These are phyloP conservation scores for Rhizopogon vesiculosus DNA, from an alignment of 768 basidiomycete species.

Conservation along the genomic window DNA sequence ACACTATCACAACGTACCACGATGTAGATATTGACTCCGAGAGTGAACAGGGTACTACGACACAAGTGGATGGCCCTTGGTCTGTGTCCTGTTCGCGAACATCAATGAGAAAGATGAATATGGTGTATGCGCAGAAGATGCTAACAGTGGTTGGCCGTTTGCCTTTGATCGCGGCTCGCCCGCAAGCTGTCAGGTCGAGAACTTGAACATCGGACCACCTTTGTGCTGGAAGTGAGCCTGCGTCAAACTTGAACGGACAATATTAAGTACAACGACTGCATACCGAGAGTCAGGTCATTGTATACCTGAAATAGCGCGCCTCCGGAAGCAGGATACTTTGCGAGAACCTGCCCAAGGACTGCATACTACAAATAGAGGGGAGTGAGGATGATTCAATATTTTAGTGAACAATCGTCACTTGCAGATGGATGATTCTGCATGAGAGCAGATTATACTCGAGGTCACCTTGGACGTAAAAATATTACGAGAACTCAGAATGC, in stretches of 20 bases:
- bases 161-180: slow-evolving; percentile 57
- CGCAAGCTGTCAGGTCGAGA: slow-evolving; percentile 51
- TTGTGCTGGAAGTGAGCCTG: slow-evolving; percentile 45
- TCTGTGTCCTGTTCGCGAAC: slow-evolving; percentile 31
- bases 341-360: slow-evolving; percentile 40
- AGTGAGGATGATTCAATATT: background rate
- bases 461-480: background rate
- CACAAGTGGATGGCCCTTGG: slow-evolving; percentile 23
- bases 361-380: slow-evolving; percentile 32
- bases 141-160: slow-evolving; percentile 48
- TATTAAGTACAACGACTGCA: slow-evolving; percentile 2
- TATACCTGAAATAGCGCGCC: slow-evolving; percentile 68
- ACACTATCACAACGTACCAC: slow-evolving; percentile 39
- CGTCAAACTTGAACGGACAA: background rate
- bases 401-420: background rate
- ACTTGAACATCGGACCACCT: slow-evolving; percentile 65
- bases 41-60: slow-evolving; percentile 64
- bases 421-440: slow-evolving; percentile 1
- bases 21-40: slow-evolving; percentile 60
- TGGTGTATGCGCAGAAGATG: slow-evolving; percentile 4
- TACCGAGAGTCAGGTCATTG: slow-evolving; percentile 68
- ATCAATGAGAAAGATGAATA: background rate
- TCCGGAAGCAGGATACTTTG: slow-evolving; percentile 59
- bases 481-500: background rate
- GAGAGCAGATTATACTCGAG: background rate